A percentile compares a stretch with the other conserved stretches of the same genome.
Conservation (phyloP, 148 eudicot genomes). For the Simmondsia chinensis region DNA sequence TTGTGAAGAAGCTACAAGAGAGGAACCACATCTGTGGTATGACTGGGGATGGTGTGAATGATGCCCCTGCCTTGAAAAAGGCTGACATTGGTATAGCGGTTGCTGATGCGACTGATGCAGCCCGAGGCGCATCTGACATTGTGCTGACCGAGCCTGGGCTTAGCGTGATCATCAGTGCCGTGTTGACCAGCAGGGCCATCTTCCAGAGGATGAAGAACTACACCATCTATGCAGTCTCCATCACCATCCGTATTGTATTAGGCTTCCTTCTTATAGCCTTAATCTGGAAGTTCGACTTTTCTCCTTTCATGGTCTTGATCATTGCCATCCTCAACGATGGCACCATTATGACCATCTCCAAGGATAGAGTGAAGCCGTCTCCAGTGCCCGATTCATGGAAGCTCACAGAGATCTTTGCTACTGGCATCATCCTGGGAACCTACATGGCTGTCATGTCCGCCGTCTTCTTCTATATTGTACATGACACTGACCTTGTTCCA, state of each 20-base stretch:
- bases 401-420: conserved; percentile 80
- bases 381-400: conserved; percentile 93
- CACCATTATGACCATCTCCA: conserved; percentile 94
- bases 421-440: conserved; percentile 74
- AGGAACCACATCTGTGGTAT: conserved; percentile 89
- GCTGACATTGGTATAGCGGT: conserved; percentile 98
- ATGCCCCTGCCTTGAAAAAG: conserved; percentile 86
- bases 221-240: conserved; percentile 89
- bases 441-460: conserved; percentile 66
- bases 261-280: conserved; percentile 76
- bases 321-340: conserved; percentile 89
- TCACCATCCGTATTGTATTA: conserved; percentile 84
- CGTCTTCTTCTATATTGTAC: conserved; percentile 65
- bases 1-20: conserved; percentile 84
- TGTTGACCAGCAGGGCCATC: conserved; percentile 82
- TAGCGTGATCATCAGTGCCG: conserved; percentile 81
- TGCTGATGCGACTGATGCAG: conserved; percentile 93
- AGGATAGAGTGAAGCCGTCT: conserved; percentile 91
- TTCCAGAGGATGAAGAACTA: conserved; percentile 99
- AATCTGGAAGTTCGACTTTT: conserved; percentile 83
- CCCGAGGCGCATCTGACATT: conserved; percentile 86
- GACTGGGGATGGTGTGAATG: conserved; percentile 98
- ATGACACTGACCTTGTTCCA: conserved; percentile 56
- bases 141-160: conserved; percentile 92
- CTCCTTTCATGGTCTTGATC: conserved; percentile 87